A percentile compares a stretch with the other conserved stretches of the same genome.
phyloP scores from a whole-genome alignment of 1,139 yeast species.

The Nakaseomyces uthaithaninus region DNA sequence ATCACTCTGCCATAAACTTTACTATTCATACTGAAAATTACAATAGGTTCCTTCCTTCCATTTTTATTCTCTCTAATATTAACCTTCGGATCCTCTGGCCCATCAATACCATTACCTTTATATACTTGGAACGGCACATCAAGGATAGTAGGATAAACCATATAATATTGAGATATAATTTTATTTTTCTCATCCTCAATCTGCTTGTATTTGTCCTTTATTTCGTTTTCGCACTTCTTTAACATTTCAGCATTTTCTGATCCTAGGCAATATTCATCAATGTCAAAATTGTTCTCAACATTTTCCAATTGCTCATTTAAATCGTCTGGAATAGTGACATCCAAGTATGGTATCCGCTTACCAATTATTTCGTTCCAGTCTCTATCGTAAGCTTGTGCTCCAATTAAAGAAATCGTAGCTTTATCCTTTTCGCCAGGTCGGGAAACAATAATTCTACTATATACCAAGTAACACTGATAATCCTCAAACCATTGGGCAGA shows the following conservation, averaged over 20 bases:
- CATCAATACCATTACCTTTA: conserved; percentile 28
- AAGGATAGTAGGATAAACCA: conserved; percentile 12
- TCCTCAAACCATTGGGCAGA: conserved; percentile 21
- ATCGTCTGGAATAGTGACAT: conserved; percentile 12
- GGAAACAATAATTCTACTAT: conserved; percentile 16
- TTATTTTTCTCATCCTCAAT: background rate
- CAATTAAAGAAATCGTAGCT: conserved; percentile 15
- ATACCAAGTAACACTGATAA: conserved; percentile 18
- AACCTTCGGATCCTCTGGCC: conserved; percentile 44
- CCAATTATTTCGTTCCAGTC: conserved; percentile 20
- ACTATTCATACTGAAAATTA: conserved; percentile 36
- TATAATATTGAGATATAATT: conserved; percentile 9
- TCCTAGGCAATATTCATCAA: no score
- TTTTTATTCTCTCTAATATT: conserved; percentile 29
- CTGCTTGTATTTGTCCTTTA: background rate
- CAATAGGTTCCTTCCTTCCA: conserved; percentile 36
- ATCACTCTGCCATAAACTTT: conserved; percentile 31
- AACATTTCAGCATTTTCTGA: background rate
- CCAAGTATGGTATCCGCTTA: conserved; percentile 16
- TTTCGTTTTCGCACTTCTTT: background rate
- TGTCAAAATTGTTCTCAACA: background rate
- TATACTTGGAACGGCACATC: conserved; percentile 11
- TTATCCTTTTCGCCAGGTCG: conserved; percentile 8
- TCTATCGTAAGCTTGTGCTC: conserved; percentile 20
- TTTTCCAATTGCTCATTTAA: conserved; percentile 1